Evolutionary conservation across 148 eudicot species (phyloP).

Genomic region (Heliosperma pusillum): DNA sequence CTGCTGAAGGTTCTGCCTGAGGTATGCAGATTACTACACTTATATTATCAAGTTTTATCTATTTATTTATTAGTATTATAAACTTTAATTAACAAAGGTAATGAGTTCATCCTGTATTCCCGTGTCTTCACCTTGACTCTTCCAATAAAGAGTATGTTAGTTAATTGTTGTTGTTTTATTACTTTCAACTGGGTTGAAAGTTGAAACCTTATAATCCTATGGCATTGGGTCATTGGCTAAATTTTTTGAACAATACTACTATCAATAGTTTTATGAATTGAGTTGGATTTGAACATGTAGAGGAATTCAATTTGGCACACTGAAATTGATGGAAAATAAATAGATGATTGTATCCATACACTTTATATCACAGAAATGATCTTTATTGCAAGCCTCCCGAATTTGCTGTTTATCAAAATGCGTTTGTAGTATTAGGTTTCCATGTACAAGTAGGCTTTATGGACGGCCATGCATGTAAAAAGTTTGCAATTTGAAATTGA

Average conservation of each 20-base stretch:
- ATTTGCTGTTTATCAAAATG: background rate
- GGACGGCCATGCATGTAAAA: background rate
- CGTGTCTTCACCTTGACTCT: background rate
- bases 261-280: background rate
- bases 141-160: background rate
- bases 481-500: background rate
- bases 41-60: no score
- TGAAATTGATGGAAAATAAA: background rate
- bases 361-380: no score
- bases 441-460: background rate
- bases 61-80: no score
- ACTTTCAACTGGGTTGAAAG: no score
- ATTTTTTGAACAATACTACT: background rate
- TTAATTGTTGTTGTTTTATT: background rate
- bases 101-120: background rate
- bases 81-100: no score
- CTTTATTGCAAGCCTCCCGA: background rate
- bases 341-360: no score
- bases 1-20: slow-evolving; percentile 93
- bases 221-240: background rate
- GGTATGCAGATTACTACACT: slow-evolving; percentile 39
- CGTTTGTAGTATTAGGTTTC: background rate
- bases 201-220: background rate
- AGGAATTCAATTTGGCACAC: background rate
- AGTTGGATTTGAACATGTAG: background rate